Base-by-base conservation (phyloP, 257 asterid genomes). In the Paraleonurus japonicus region DNA sequence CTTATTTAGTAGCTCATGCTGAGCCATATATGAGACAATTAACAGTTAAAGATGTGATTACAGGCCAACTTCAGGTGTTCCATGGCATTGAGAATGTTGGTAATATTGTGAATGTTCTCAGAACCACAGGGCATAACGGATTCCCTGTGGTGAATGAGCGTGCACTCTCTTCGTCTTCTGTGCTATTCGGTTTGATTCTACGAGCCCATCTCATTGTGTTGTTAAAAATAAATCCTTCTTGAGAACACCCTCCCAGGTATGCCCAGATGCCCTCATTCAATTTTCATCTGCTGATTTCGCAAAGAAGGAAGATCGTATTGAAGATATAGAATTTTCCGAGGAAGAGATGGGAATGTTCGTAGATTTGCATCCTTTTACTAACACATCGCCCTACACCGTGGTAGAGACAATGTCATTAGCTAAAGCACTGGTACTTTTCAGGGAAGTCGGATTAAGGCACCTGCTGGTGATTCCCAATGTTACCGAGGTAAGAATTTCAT, bases 371-470 rank as follows among this genome's bases (percentile, higher is more conserved):
- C 96, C 95, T 39, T 87, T 92, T 41, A 75, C 89, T 39, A 92
- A 92, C 70, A 77, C 92, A 33, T 86, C 97, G 8, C 95, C 96
- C 1, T 87, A 86, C 72, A 83, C 92, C 47, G 97, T 92, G 35
- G 81, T 85, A 6, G 96, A 92, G 80, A 86, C 95, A 1, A 86
- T 85, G 94, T 89, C 96, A 4, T 69, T 92, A 67, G 90, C 93
- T 12, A 92, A 92, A 84, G 96, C 96, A 26, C 85, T 82, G 16
- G 10, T 77, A 20, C 92, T 92, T 69, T 92, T 92, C 54, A 85
- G 96, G 10, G 89, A 87, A 70, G 88, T 92, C 28, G 98, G 96
- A 47, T 80, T 92, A 75, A 86, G 97, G 86, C 97, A 92, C 80
- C 43, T 89, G 75, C 83, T 92, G 68, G 95, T 92, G 41, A 81